Base-by-base conservation (phyloP, 2,329 filamentous ascomycete genomes). In the Fusarium virguliforme region DNA sequence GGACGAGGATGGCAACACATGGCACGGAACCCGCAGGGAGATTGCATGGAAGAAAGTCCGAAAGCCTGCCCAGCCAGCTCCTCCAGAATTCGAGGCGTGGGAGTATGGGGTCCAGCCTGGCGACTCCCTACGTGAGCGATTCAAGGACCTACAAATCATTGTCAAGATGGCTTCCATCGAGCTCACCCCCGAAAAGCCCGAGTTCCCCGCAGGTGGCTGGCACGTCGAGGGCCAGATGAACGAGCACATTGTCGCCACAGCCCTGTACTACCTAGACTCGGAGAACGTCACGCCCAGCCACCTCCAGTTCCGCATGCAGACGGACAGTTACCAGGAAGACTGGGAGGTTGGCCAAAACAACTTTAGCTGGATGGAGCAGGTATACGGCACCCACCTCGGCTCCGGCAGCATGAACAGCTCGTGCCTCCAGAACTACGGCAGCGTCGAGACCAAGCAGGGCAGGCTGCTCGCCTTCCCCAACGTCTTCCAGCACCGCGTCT, bases 101-200 rank as follows among this genome's bases (percentile, higher is more conserved):
- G 22, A 70, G 1, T 76, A 76, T 12, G 67, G 61, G 4, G 40
- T 40, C 2, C 51, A 72, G 4, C 62, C 65, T 0, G 70, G 54
- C 1, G 4, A 10, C 4, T 67, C 65, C 2, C 8, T 76, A 0
- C 43, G 60, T 0, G 67, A 71, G 0, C 56, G 60, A 0, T 74
- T 72, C 24, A 22, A 61, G 3, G 55, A 68, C 0, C 51, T 77
- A 2, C 90, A 92, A 71, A 78, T 92, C 37, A 89, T 92, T 55
- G 85, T 91, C 34, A 91, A 91, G 74, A 81, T 92, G 69, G 84
- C 68, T 0, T 71, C 68, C 0, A 71, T 71, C 1, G 68, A 71
- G 8, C 37, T 71, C 4, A 71, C 68, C 0, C 64, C 68, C 0
- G 53, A 71, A 0, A 71, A 41, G 2, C 68, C 88, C 2, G 6